These are phyloP conservation scores for Fusarium tanahbumbuense DNA, from an alignment of 2,329 filamentous ascomycete genomes.

Conservation along the genomic window DNA sequence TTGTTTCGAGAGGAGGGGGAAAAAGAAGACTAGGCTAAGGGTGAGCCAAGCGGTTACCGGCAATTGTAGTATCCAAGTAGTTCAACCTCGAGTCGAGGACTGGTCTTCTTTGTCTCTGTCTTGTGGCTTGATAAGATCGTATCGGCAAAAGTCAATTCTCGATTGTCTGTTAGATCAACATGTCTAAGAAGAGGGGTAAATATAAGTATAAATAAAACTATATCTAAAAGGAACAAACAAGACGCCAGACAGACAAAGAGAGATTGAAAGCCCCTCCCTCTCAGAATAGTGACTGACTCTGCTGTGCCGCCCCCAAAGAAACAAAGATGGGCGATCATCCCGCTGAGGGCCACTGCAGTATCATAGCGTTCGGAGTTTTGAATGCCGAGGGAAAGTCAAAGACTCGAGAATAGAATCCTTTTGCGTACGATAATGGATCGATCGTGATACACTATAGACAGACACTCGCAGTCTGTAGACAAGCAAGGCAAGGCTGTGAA, in stretches of 20 bases:
- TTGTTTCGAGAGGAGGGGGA: slow-evolving; percentile 47
- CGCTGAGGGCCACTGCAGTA: slow-evolving; percentile 9
- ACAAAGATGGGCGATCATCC: slow-evolving; percentile 23
- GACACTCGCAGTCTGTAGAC: background rate
- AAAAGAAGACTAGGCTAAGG: background rate
- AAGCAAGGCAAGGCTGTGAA: slow-evolving; percentile 12
- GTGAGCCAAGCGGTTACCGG: slow-evolving; percentile 28
- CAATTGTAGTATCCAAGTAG: slow-evolving; percentile 25
- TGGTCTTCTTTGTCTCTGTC: slow-evolving; percentile 14
- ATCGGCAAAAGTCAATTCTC: slow-evolving; percentile 32
- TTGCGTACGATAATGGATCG: slow-evolving; percentile 11
- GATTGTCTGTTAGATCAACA: slow-evolving; percentile 17
- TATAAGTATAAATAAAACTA: background rate
- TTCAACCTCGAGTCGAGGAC: slow-evolving; percentile 18
- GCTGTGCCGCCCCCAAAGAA: slow-evolving; percentile 10
- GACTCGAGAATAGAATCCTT: background rate
- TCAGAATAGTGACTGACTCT: slow-evolving; percentile 4
- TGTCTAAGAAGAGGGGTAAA: slow-evolving; percentile 13
- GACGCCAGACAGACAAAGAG: slow-evolving; percentile 19
- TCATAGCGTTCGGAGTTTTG: slow-evolving; percentile 20
- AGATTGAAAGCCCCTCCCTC: background rate
- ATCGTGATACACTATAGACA: slow-evolving; percentile 6
- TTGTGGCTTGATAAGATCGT: slow-evolving; percentile 16
- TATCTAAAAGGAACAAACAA: background rate
- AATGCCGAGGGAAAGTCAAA: slow-evolving; percentile 16